phyloP scores from a whole-genome alignment of 176 grass and related monocot genomes.

The Melocanna baccifera region DNA sequence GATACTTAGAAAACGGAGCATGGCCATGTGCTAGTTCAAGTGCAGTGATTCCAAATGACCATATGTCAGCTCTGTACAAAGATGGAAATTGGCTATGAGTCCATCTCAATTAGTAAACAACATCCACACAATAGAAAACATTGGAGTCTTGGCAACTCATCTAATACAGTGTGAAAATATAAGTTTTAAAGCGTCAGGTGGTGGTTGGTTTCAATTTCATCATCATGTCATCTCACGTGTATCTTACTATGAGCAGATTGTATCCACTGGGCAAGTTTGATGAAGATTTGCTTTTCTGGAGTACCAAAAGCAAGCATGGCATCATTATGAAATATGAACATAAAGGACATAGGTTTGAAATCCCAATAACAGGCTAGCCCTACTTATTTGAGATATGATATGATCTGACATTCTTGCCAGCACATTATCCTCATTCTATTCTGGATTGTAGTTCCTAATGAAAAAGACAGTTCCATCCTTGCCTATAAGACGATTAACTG shows the following conservation, averaged over 20 bases:
- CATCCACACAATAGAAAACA: not conserved
- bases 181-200: not conserved
- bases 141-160: not conserved
- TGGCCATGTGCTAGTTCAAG: constrained; percentile 97
- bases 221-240: not conserved
- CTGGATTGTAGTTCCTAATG: not conserved
- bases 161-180: not conserved
- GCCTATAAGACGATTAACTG: not conserved
- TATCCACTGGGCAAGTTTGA: not conserved
- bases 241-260: not conserved
- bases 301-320: constrained; percentile 14
- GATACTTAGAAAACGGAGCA: constrained; percentile 99
- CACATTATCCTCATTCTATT: constrained; percentile 10
- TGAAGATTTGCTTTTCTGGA: not conserved
- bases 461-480: not conserved
- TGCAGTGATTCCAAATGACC: constrained; percentile 99
- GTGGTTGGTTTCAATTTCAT: not conserved
- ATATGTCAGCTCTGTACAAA: constrained; percentile 90
- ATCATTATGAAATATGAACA: constrained; percentile 9
- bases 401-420: not conserved
- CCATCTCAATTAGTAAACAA: not conserved
- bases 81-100: constrained; percentile 7
- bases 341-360: not conserved
- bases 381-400: not conserved
- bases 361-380: not conserved